These are phyloP conservation scores for Solanum lycopersicoides DNA, from an alignment of 257 asterid species.

Conservation along the genomic window DNA sequence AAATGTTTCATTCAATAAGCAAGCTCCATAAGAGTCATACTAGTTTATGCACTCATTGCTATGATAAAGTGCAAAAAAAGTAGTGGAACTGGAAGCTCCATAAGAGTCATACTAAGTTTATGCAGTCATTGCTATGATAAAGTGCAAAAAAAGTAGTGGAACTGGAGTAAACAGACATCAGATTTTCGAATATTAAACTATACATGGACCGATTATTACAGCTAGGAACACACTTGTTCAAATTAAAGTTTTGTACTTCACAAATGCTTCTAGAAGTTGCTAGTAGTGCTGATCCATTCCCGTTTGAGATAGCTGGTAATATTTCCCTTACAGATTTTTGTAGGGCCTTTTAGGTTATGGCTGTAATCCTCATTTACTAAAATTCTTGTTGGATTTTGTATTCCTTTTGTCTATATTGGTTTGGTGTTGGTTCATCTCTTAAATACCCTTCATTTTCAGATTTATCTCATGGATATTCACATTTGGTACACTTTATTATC, in stretches of 20 bases:
- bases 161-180: background rate
- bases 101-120: background rate
- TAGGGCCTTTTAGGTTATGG: background rate
- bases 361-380: background rate
- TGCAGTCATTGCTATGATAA: background rate
- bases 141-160: background rate
- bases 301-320: background rate
- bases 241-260: background rate
- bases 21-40: background rate
- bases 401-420: background rate
- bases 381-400: background rate
- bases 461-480: constrained; percentile 92
- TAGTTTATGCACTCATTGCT: background rate
- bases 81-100: background rate
- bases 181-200: background rate
- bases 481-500: constrained; percentile 87
- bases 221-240: background rate
- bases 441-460: constrained; percentile 30
- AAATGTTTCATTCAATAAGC: background rate
- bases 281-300: background rate
- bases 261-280: background rate
- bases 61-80: background rate
- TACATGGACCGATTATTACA: background rate
- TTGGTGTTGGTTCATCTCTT: background rate
- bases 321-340: background rate